Evolutionary conservation across 495 filamentous ascomycete genomes (phyloP).

Genomic region (Hypoxylon fuscum): DNA sequence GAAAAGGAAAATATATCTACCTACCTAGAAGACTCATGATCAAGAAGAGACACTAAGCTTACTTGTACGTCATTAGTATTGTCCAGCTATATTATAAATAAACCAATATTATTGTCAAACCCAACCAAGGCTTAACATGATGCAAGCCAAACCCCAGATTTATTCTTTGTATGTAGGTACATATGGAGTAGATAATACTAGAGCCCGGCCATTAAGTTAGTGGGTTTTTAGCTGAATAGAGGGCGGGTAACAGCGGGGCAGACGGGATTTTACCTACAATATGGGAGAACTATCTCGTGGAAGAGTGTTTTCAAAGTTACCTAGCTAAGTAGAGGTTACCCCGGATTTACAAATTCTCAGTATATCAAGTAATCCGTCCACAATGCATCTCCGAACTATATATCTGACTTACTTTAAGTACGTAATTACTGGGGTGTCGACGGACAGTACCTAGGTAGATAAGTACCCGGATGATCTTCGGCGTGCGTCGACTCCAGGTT

Average conservation of each 20-base stretch:
- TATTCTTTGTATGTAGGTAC: neutral
- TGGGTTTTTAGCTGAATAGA: no score
- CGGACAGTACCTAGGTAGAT: no score
- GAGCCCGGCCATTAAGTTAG: no score
- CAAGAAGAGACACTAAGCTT: conserved; percentile 11
- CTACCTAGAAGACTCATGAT: conserved; percentile 18
- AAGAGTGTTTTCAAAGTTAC: no score
- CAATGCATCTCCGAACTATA: conserved; percentile 11
- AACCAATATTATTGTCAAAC: neutral
- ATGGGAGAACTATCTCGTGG: no score
- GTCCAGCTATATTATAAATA: conserved; percentile 27
- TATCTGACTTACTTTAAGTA: neutral
- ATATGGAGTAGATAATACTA: neutral
- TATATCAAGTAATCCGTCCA: conserved; percentile 21
- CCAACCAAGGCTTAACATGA: conserved; percentile 9
- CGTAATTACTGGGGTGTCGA: neutral
- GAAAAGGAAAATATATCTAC: conserved; percentile 1
- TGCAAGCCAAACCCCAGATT: neutral
- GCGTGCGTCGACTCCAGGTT: neutral
- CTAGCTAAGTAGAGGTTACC: no score
- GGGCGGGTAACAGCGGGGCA: conserved; percentile 33
- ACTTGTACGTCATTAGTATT: conserved; percentile 18
- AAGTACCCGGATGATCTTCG: neutral
- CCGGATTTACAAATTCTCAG: conserved; percentile 2
- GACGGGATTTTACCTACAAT: conserved; percentile 2